Base-by-base conservation (phyloP, 306 rosid genomes). In the Prunus mongolica region DNA sequence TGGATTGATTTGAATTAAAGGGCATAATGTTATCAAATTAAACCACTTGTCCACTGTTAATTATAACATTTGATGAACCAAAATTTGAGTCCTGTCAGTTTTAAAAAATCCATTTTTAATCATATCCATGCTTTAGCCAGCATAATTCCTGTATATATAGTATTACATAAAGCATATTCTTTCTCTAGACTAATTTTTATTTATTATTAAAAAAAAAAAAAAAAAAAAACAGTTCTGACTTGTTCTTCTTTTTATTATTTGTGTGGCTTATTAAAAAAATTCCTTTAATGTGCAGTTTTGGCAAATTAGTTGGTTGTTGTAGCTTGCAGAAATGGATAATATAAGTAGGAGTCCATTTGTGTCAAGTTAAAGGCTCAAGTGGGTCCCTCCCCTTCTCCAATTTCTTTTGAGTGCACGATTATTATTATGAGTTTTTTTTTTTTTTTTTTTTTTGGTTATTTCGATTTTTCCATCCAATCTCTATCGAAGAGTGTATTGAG, bases 381-480 rank as follows among this genome's bases (percentile, higher is more conserved):
- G 82, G 67, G 69, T 34, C 74, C 80, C 82, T 45, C 34, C 73
- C 71, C 14, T 30, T 18, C 6, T 44, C 57, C 52, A 32, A 55
- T 55, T 8, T n/a, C 62, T 76, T 79, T 88, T 69, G 78, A 71
- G 84, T 81, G 66, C 81, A 86, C 82, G 86, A n/a, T 32, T 32
- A 65, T 20, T 56, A 7, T 56, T n/a, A 12, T 8, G 12, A 2
- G 41, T 12, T 24, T 1, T 47, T 5, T 30, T 32, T 9, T 8
- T 20, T 0, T 0, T 56, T 8, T 0, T 8, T 2, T 12, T 47
- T 34, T 1, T 5, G 0, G 6, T 38, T 38, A 6, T 38, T 38
- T 38, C 44, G 44, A 38, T 7, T 38, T n/a, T 22, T 20, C 8
- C 7, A 30, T 18, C 27, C 50, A 9, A 34, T 65, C 49, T 32